Conservation (phyloP, 768 basidiomycete species). For the Suillus discolor region DNA sequence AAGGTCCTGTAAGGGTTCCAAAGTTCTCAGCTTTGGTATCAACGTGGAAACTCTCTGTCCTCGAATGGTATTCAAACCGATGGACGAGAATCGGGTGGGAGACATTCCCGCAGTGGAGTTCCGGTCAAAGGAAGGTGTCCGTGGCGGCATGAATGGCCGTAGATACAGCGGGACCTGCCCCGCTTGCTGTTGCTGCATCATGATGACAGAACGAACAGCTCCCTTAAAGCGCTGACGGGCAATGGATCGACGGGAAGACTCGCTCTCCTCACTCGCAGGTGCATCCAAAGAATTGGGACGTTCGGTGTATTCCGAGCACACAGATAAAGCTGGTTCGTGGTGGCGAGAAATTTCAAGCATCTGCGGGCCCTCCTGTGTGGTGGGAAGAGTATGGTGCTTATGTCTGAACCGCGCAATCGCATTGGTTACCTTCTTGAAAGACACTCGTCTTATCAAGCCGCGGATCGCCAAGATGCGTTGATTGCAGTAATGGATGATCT, state of each 20-base stretch:
- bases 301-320: slow-evolving; percentile 28
- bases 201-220: slow-evolving; percentile 50
- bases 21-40: slow-evolving; percentile 42
- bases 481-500: slow-evolving; percentile 25
- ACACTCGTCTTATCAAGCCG: slow-evolving; percentile 26
- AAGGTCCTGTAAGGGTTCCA: slow-evolving; percentile 44
- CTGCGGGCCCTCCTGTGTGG: background rate
- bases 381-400: slow-evolving; percentile 3
- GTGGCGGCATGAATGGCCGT: slow-evolving; percentile 33
- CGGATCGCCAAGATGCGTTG: slow-evolving; percentile 19
- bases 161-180: slow-evolving; percentile 10
- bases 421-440: slow-evolving; percentile 4
- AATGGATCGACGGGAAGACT: slow-evolving; percentile 26
- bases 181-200: slow-evolving; percentile 30
- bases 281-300: slow-evolving; percentile 31
- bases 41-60: slow-evolving; percentile 42
- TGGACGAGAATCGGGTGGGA: slow-evolving; percentile 34
- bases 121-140: slow-evolving; percentile 32
- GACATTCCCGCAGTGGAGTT: slow-evolving; percentile 33
- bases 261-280: slow-evolving; percentile 27
- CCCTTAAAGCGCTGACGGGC: slow-evolving; percentile 41
- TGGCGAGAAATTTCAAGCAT: background rate
- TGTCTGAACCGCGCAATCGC: background rate
- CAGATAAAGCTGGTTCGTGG: slow-evolving; percentile 27
- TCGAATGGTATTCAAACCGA: slow-evolving; percentile 37